Conservation (phyloP, 2,329 filamentous ascomycete genomes). For the Thelonectria blattea region DNA sequence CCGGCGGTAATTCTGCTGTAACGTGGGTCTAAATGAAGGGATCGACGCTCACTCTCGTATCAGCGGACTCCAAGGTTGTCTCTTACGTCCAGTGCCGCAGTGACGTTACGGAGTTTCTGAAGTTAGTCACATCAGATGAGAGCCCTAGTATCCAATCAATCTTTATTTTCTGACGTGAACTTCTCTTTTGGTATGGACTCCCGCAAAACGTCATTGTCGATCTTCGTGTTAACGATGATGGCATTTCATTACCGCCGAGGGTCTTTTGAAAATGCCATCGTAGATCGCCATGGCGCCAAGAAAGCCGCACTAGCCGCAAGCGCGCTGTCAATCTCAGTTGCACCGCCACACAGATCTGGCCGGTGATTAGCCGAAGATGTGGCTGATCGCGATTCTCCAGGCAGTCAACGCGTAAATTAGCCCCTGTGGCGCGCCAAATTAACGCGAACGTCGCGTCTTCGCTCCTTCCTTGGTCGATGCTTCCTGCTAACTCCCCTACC, state of each 20-base stretch:
- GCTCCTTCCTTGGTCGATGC: slow-evolving; percentile 16
- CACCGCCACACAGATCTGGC: slow-evolving; percentile 27
- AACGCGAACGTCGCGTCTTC: slow-evolving; percentile 43
- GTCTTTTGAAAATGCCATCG: slow-evolving; percentile 29
- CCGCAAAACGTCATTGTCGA: slow-evolving; percentile 32
- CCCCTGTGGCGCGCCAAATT: slow-evolving; percentile 39
- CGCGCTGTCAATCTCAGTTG: slow-evolving; percentile 10
- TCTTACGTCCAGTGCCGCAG: slow-evolving; percentile 14
- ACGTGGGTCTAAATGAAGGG: slow-evolving; percentile 16
- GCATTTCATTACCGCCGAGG: neutral
- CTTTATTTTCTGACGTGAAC: slow-evolving; percentile 13
- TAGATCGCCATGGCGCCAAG: slow-evolving; percentile 27
- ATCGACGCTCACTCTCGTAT: slow-evolving; percentile 34
- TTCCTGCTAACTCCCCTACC: slow-evolving; percentile 21
- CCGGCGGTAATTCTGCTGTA: slow-evolving; percentile 7
- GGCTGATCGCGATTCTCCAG: neutral
- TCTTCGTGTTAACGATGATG: slow-evolving; percentile 29
- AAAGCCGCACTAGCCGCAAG: slow-evolving; percentile 27
- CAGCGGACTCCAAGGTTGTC: neutral
- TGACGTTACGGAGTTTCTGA: slow-evolving; percentile 29
- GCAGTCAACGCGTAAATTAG: slow-evolving; percentile 32
- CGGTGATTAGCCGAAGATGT: slow-evolving; percentile 28
- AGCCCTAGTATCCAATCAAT: slow-evolving; percentile 12
- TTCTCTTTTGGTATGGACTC: slow-evolving; percentile 5
- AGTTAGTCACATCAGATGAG: slow-evolving; percentile 8